Evolutionary conservation across 768 basidiomycete genomes (phyloP).

Genomic region (Boletus fagicola): DNA sequence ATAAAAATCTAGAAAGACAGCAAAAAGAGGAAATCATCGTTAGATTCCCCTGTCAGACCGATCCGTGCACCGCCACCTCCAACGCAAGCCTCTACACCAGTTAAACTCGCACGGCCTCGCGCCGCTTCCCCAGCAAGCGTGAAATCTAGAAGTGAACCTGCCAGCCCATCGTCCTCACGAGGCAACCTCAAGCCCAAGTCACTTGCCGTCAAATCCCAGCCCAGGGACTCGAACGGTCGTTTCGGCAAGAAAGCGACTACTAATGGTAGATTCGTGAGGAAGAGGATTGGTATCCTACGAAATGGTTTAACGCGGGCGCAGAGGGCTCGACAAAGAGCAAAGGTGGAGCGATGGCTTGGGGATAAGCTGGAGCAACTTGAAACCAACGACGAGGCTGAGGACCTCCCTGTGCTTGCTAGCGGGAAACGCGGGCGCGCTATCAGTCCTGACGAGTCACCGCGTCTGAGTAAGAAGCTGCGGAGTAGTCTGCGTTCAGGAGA

Average conservation of each 20-base stretch:
- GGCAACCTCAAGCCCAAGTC: slow-evolving; percentile 39
- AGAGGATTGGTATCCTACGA: slow-evolving; percentile 25
- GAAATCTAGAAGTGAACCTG: slow-evolving; percentile 23
- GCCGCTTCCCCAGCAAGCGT: slow-evolving; percentile 20
- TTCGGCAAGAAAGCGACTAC: slow-evolving; percentile 62
- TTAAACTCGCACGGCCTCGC: slow-evolving; percentile 12
- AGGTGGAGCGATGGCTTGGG: slow-evolving; percentile 39
- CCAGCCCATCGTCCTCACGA: slow-evolving; percentile 26
- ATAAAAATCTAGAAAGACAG: too few species aligned
- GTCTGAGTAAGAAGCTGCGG: slow-evolving; percentile 29
- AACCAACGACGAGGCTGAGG: slow-evolving; percentile 12
- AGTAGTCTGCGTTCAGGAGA: slow-evolving; percentile 16
- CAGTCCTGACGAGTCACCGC: slow-evolving; percentile 26
- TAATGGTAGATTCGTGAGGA: slow-evolving; percentile 44
- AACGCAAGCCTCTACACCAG: slow-evolving; percentile 9
- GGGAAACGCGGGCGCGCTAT: slow-evolving; percentile 25
- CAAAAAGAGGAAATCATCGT: too few species aligned
- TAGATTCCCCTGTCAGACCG: too few species aligned
- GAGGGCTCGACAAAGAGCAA: slow-evolving; percentile 42
- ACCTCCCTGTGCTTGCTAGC: slow-evolving; percentile 10
- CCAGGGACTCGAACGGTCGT: slow-evolving; percentile 61
- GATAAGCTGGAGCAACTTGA: slow-evolving; percentile 23
- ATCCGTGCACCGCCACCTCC: slow-evolving; percentile 11
- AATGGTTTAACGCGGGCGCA: slow-evolving; percentile 37
- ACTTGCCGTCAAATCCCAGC: slow-evolving; percentile 50